Base-by-base conservation (phyloP, 768 basidiomycete species). In the Favolaschia claudopus region DNA sequence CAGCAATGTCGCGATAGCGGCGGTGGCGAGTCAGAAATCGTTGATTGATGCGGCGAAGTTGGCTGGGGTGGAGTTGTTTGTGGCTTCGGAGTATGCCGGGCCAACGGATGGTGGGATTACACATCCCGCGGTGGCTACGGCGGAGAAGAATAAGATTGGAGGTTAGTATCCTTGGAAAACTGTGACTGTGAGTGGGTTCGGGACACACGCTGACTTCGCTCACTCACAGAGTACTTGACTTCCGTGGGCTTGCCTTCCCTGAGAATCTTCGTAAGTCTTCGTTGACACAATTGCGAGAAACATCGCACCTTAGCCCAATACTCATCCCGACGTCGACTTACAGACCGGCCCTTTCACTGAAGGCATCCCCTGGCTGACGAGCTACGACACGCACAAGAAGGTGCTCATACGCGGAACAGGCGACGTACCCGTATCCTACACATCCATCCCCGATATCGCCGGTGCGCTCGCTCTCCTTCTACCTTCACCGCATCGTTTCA, bases 51-150 rank as follows among this genome's bases (percentile, higher is more conserved):
- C 77, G 14, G 72, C 77, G 32, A 74, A 74, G 53, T 65, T 66
- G 45, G 77, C 76, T 2, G 70, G 68, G 2, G 74, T 78, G 28
- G 73, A 74, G 57, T 34, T 79, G 37, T 78, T 78, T 46, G 75
- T 76, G 19, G 74, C 77, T 12, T 72, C 70, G 13, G 77, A 78
- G 50, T 78, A 65, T 29, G 75, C 77, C 20, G 65, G 73, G 56
- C 69, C 74, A 8, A 76, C 72, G 1, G 67, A 70, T 29, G 77
- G 73, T 15, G n/a, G n/a, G n/a, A n/a, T n/a, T n/a, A n/a, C n/a
- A n/a, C 67, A 68, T 17, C 71, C 69, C 40, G 70, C 63, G 0
- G 72, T 70, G 62, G 25, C 45, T 66, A 38, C 57, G 20, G 15
- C 43, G 55, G 56, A 52, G 20, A 78, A 77, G 48, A 68, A 71